phyloP scores from a whole-genome alignment of 2,329 filamentous ascomycete species.

The Botrytis cinerea region DNA sequence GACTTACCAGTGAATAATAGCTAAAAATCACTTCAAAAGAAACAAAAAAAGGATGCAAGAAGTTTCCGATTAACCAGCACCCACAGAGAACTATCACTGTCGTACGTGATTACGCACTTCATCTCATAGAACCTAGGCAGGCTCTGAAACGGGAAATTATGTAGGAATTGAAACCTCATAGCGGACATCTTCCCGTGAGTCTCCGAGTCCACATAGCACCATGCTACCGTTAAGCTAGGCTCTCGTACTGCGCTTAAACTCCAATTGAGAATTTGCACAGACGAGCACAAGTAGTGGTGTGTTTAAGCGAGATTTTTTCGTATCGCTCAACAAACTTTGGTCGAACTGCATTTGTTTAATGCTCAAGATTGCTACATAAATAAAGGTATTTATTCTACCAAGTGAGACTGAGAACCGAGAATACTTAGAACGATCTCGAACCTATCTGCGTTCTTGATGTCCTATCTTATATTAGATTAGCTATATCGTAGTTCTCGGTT shows the following conservation, averaged over 20 bases:
- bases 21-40: rapidly evolving
- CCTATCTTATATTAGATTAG: neutral
- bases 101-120: neutral
- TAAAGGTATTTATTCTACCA: neutral
- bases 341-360: neutral
- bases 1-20: neutral
- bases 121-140: neutral
- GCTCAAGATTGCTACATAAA: neutral
- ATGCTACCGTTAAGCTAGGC: neutral
- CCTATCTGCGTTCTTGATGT: rapidly evolving
- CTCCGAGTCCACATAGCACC: too few species aligned
- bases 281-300: neutral
- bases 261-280: rapidly evolving
- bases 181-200: neutral
- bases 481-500: neutral
- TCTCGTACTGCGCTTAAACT: neutral
- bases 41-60: neutral
- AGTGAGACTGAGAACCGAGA: neutral
- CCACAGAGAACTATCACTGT: neutral
- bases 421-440: neutral
- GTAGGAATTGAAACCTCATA: neutral
- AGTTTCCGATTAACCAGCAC: neutral
- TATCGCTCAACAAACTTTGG: neutral
- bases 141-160: neutral
- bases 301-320: neutral